Evolutionary conservation across 371 early-diverging fungal genomes (phyloP).

Genomic region (Actinomucor elegans): DNA sequence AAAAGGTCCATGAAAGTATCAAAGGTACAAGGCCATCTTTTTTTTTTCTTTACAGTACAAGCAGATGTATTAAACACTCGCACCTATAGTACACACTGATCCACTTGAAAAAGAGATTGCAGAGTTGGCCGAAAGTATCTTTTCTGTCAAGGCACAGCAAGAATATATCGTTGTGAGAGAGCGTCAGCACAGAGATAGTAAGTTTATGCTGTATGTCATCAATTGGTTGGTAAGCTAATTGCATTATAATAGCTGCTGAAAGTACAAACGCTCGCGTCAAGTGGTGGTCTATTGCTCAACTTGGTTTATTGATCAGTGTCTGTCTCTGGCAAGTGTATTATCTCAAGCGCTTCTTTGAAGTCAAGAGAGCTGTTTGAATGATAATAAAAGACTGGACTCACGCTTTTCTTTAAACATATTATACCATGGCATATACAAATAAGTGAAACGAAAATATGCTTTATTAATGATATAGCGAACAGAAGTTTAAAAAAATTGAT

Average conservation of each 20-base stretch:
- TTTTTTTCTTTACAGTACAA: background rate
- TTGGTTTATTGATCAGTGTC: constrained; percentile 59
- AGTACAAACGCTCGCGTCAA: constrained; percentile 74
- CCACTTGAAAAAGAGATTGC: constrained; percentile 69
- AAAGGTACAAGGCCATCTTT: constrained; percentile 24
- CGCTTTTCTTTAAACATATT: no score
- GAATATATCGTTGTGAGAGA: constrained; percentile 73
- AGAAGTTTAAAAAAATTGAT: no score
- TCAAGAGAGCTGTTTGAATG: constrained; percentile 66
- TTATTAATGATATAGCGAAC: no score
- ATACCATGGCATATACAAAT: no score
- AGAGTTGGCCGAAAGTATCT: constrained; percentile 64
- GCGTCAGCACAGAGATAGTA: constrained; percentile 71
- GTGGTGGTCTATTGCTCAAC: constrained; percentile 77
- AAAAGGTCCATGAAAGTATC: constrained; percentile 34
- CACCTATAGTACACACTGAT: constrained; percentile 46
- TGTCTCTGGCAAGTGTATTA: constrained; percentile 74
- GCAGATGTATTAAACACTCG: background rate
- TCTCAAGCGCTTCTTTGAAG: constrained; percentile 78
- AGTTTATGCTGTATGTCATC: constrained; percentile 9
- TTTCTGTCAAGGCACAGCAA: constrained; percentile 71
- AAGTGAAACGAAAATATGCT: no score
- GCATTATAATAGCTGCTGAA: constrained; percentile 63
- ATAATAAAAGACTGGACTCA: no score
- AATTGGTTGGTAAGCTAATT: background rate